Percentiles rank a stretch among this genome's conserved stretches.
Conservation (phyloP, 257 asterid genomes). For the Craterostigma plantagineum region DNA sequence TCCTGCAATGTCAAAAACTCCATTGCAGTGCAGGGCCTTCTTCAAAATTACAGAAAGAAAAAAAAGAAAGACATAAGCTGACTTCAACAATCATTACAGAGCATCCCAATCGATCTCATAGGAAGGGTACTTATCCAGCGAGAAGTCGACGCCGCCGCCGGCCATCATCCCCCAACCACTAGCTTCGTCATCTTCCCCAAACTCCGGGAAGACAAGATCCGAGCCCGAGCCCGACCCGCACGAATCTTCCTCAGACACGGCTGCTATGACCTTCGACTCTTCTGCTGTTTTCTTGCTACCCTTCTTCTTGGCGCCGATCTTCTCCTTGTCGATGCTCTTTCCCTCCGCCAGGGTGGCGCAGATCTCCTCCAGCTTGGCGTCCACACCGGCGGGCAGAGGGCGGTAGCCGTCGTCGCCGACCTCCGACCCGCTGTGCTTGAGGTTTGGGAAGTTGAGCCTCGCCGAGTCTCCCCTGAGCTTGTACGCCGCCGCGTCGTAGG, state of each 20-base stretch:
- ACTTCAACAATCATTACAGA: constrained; percentile 11
- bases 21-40: constrained; percentile 32
- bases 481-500: constrained; percentile 87
- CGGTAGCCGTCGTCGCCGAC: constrained; percentile 59
- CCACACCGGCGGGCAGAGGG: constrained; percentile 81
- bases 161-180: constrained; percentile 16
- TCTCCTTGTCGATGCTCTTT: constrained; percentile 45
- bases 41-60: constrained; percentile 1
- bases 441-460: constrained; percentile 72
- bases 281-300: constrained; percentile 12
- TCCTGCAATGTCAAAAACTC: constrained; percentile 55
- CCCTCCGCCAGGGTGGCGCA: constrained; percentile 66
- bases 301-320: constrained; percentile 15
- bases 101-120: constrained; percentile 29
- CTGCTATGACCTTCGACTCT: background rate
- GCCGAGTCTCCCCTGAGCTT: constrained; percentile 85
- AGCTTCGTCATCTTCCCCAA: constrained; percentile 14
- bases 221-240: constrained; percentile 22
- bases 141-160: background rate
- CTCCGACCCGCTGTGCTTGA: constrained; percentile 62
- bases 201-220: constrained; percentile 13
- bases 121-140: constrained; percentile 17
- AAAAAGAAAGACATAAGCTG: background rate
- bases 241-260: constrained; percentile 10
- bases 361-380: constrained; percentile 60